Conservation (phyloP, 352 stramenopile species). For the Phytophthora foliorum region DNA sequence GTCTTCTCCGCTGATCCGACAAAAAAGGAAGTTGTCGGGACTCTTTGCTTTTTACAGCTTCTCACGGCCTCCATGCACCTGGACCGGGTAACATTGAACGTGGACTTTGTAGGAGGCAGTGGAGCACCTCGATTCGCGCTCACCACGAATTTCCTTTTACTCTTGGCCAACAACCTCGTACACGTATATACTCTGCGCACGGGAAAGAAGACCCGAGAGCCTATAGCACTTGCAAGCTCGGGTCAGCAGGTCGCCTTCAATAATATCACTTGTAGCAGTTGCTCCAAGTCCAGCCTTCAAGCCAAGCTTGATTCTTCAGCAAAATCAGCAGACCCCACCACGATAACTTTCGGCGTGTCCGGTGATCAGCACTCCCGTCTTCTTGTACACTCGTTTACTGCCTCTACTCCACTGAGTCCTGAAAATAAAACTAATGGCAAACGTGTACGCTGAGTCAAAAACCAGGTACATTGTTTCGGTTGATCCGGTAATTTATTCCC, state of each 20-base stretch:
- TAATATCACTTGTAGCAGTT: slow-evolving; percentile 29
- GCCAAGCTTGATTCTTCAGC: slow-evolving; percentile 6
- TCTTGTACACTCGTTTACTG: slow-evolving; percentile 35
- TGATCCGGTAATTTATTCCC: slow-evolving; percentile 4
- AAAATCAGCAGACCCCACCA: slow-evolving; percentile 5
- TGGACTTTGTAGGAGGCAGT: slow-evolving; percentile 34
- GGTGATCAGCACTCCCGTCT: slow-evolving; percentile 32
- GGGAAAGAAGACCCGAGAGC: slow-evolving; percentile 31
- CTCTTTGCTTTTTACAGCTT: slow-evolving; percentile 51
- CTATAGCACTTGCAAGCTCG: slow-evolving; percentile 28
- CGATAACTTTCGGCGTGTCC: slow-evolving; percentile 37
- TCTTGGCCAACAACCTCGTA: slow-evolving; percentile 47
- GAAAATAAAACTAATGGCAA: slow-evolving; percentile 18
- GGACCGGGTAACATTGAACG: slow-evolving; percentile 34
- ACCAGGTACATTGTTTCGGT: slow-evolving; percentile 8
- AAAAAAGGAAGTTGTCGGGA: slow-evolving; percentile 32
- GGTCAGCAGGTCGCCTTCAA: slow-evolving; percentile 35
- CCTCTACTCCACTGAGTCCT: slow-evolving; percentile 9
- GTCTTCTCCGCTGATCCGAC: slow-evolving; percentile 38
- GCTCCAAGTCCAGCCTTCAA: background rate
- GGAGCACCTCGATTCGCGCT: slow-evolving; percentile 52
- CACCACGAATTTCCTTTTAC: slow-evolving; percentile 42
- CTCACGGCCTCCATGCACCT: slow-evolving; percentile 30
- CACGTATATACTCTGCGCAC: slow-evolving; percentile 37
- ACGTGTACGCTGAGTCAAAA: slow-evolving; percentile 18